These are phyloP conservation scores for Cyclotella sp. DNA, from an alignment of 108 stramenopile genomes.

Conservation along the genomic window DNA sequence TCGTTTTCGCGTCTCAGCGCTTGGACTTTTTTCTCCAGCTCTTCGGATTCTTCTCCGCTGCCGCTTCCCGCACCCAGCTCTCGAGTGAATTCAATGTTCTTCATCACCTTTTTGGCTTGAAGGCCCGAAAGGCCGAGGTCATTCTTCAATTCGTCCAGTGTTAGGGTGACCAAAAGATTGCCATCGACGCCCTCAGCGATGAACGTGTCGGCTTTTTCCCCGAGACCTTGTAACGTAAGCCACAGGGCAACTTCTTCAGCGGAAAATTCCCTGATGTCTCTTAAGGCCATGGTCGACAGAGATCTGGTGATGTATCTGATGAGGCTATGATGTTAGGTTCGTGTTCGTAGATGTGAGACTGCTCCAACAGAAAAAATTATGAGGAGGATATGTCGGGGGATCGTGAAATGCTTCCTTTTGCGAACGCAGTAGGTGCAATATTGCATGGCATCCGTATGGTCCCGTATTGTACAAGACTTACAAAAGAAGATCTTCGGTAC, in stretches of 20 bases:
- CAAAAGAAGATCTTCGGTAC: too few species aligned
- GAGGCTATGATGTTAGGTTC: background rate
- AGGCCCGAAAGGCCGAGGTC: slow-evolving; percentile 48
- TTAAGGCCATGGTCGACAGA: slow-evolving; percentile 29
- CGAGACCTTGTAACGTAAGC: slow-evolving; percentile 43
- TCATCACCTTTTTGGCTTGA: slow-evolving; percentile 50
- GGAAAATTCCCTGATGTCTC: slow-evolving; percentile 44
- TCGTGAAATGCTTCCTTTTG: too few species aligned
- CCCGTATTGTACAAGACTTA: too few species aligned
- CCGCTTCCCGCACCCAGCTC: background rate
- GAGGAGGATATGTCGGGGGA: background rate
- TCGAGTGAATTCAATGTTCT: slow-evolving; percentile 41
- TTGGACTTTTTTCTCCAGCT: slow-evolving; percentile 1
- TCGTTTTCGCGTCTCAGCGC: background rate
- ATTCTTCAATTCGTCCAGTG: slow-evolving; percentile 41
- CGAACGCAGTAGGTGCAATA: too few species aligned
- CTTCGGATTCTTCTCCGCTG: slow-evolving; percentile 15
- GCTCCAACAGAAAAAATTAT: too few species aligned
- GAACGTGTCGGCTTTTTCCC: slow-evolving; percentile 37
- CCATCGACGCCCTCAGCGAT: slow-evolving; percentile 46
- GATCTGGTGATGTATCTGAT: background rate
- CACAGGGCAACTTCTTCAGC: slow-evolving; percentile 52
- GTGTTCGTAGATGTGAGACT: background rate
- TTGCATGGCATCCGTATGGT: too few species aligned
- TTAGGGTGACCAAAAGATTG: slow-evolving; percentile 37